Conservation (phyloP, 129 eudicot species). For the Ambrosia trifida region DNA sequence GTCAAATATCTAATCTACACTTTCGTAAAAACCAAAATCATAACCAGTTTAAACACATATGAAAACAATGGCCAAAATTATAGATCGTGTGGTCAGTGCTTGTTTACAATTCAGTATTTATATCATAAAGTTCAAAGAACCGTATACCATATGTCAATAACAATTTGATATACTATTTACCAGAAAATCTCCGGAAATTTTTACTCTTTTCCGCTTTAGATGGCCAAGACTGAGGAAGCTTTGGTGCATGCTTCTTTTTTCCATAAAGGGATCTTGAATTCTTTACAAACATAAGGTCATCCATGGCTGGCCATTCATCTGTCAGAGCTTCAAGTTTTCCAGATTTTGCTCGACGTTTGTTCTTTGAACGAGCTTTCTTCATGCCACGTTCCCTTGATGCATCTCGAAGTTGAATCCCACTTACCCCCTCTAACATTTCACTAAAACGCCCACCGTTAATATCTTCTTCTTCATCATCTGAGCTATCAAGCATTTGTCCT, state of each 20-base stretch:
- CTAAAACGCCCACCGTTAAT: slow-evolving; percentile 38
- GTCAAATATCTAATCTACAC: neutral
- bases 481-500: slow-evolving; percentile 43
- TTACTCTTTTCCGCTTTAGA: slow-evolving; percentile 64
- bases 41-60: neutral
- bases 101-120: neutral
- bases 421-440: slow-evolving; percentile 55
- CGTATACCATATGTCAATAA: neutral
- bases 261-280: slow-evolving; percentile 68
- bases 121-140: neutral
- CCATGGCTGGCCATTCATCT: slow-evolving; percentile 47
- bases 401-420: slow-evolving; percentile 84
- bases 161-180: slow-evolving; percentile 33
- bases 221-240: slow-evolving; percentile 81
- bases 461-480: slow-evolving; percentile 44
- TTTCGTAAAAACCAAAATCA: slow-evolving; percentile 4
- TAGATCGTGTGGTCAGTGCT: neutral
- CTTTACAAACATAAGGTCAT: slow-evolving; percentile 67
- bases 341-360: slow-evolving; percentile 39
- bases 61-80: neutral
- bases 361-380: slow-evolving; percentile 49
- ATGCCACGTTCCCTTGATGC: slow-evolving; percentile 84
- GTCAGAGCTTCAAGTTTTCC: slow-evolving; percentile 27
- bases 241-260: slow-evolving; percentile 63
- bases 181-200: slow-evolving; percentile 58